Base-by-base conservation (phyloP, 2,329 filamentous ascomycete species). In the Drechslerella coelobrocha region DNA sequence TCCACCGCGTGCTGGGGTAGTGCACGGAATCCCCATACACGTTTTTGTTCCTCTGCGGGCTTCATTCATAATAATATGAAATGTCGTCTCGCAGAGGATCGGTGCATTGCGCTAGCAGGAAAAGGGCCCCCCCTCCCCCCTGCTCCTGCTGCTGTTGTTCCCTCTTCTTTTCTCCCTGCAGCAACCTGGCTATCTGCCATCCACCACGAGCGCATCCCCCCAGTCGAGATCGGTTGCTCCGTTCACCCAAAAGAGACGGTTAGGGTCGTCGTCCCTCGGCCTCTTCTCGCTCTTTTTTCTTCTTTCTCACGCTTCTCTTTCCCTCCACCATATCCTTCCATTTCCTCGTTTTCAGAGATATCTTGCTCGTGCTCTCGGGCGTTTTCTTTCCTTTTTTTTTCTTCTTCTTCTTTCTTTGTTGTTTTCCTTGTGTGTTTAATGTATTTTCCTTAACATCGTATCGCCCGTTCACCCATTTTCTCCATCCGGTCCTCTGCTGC, bases 291-390 rank as follows among this genome's bases (percentile, higher is more conserved):
- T 56, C 55, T 55, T 45, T 57, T 50, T 54, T 63, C 53, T 47
- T 54, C 45, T 51, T 63, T 51, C 55, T 68, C 48, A 47, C 51
- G 43, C 48, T 56, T 48, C 50, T 52, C 56, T 37, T 45, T 52
- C 51, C 48, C 45, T 47, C 63, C 55, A 61, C 45, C 63, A 68
- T 68, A 68, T 68, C 56, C 56, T 57, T 63, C 48, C 48, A 55
- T 61, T 60, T 56, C 45, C 63, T 51, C 51, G 41, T 19, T 55
- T 54, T 68, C 63, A 61, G 55, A 50, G 63, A 68, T 68, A 68
- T 68, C 56, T 61, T 52, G 56, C 56, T 68, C 63, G 56, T 61
- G 63, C 63, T 61, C 50, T 51, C 63, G 56, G 63, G 56, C 63
- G 56, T 53, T 54, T 52, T 55, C 47, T 51, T 45, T 54, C 39